A percentile compares a stretch with the other conserved stretches of the same genome.
Evolutionary conservation across 371 early-diverging fungal species (phyloP).

Genomic region (Mortierella sp.): DNA sequence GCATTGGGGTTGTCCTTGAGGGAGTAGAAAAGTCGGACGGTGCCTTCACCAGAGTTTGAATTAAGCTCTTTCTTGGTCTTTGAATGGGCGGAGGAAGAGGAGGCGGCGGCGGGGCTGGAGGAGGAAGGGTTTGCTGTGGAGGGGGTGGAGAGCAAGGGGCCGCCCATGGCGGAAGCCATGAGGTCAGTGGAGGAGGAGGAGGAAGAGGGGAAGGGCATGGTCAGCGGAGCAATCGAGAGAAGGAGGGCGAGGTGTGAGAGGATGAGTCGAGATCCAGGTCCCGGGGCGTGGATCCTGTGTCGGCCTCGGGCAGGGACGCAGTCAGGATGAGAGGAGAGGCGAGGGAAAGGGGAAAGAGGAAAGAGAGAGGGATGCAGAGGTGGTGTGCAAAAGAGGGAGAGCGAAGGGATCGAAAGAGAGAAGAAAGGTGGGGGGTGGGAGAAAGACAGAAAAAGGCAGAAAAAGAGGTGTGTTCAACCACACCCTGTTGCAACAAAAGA

Average conservation of each 20-base stretch:
- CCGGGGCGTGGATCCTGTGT: no score
- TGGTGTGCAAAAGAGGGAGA: no score
- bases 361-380: not conserved
- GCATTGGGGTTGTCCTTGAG: conserved; percentile 48
- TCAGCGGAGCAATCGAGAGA: not conserved
- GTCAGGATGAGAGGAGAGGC: no score
- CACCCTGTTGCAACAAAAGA: no score
- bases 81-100: not conserved
- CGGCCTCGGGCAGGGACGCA: no score
- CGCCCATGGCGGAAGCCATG: conserved; percentile 36
- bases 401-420: not conserved
- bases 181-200: conserved; percentile 9
- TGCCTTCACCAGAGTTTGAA: conserved; percentile 6
- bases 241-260: conserved; percentile 12
- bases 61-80: conserved; percentile 7
- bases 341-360: not conserved
- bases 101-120: not conserved
- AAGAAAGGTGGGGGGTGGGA: not conserved
- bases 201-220: conserved; percentile 24
- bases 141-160: conserved; percentile 5
- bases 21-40: conserved; percentile 38
- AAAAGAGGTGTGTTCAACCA: conserved; percentile 1
- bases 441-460: not conserved
- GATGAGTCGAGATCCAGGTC: conserved; percentile 9
- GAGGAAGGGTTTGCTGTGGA: no score